Base-by-base conservation (phyloP, 2,329 filamentous ascomycete species). In the Pseudogymnoascus sp. region DNA sequence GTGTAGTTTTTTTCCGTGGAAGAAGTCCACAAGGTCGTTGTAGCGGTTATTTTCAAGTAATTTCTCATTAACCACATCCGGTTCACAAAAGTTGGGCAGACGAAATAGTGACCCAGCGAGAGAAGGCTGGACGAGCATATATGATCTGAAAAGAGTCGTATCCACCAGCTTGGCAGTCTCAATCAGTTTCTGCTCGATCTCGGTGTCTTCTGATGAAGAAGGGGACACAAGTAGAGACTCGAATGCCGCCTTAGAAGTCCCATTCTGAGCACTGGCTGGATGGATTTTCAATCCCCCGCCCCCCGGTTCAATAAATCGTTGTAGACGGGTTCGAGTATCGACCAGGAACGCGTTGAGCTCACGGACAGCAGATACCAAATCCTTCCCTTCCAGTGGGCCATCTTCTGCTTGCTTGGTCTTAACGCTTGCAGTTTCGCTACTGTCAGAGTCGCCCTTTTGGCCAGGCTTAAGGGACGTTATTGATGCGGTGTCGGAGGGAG, bases 51-150 rank as follows among this genome's bases (percentile, higher is more conserved):
- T 91, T 73, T 96, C 91, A 65, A 96, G 86, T 3, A 99, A 79
- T 70, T 92, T 92, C 75, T 96, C 90, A 72, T 96, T 95, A 21
- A 99, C 93, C 2, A 97, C 95, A 31, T 91, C 88, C 0, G 95
- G 93, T 70, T 99, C 93, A 74, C 95, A 97, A 73, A 97, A 97
- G 74, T 99, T 99, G 72, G 93, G 88, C 61, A 97, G 91, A 23
- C 95, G 91, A 78, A 99, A 97, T 0, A 99, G 82, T 0, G 93
- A 91, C 1, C 90, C 90, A 3, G 92, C 92, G 9, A 99, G 80
- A 5, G 88, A 86, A 3, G 95, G 93, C 6, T 87, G 88, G 3
- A 89, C 91, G 71, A 93, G 91, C 93, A 99, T 97, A 75, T 96
- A 96, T 0, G 91, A 89, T 14, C 93, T 86, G 79, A 99, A 97